phyloP scores from a whole-genome alignment of 1,139 yeast genomes.

The Taphrina wiesneri region DNA sequence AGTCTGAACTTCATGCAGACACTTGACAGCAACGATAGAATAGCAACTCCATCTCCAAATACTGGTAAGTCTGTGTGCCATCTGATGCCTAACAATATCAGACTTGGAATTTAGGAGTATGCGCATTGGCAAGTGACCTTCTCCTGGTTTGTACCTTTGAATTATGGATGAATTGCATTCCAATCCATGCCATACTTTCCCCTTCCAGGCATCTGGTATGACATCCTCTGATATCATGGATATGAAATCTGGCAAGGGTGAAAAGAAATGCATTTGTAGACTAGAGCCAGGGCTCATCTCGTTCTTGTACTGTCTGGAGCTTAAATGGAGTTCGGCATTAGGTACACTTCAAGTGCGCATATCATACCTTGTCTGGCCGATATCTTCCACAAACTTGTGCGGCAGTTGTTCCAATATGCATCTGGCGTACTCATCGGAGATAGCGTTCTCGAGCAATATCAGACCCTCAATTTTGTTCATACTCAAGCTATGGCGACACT shows the following conservation, averaged over 20 bases:
- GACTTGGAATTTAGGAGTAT: not conserved
- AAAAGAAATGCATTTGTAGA: conserved; percentile 25
- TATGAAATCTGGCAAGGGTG: conserved; percentile 26
- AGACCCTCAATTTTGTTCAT: conserved; percentile 8
- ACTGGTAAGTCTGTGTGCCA: conserved; percentile 29
- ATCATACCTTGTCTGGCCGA: not conserved
- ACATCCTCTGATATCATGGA: conserved; percentile 17
- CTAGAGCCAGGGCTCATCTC: not conserved
- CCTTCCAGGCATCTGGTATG: conserved; percentile 25
- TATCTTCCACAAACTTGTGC: not conserved
- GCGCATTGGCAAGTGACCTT: not conserved
- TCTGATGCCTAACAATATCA: conserved; percentile 7
- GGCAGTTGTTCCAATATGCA: conserved; percentile 11
- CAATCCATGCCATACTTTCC: conserved; percentile 15
- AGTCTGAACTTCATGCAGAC: conserved; percentile 15
- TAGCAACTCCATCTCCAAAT: conserved; percentile 32
- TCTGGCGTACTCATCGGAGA: conserved; percentile 13
- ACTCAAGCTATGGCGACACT: not conserved
- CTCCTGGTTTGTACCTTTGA: conserved; percentile 23
- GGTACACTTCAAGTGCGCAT: too few species aligned
- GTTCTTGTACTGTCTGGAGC: not conserved
- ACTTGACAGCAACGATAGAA: conserved; percentile 26
- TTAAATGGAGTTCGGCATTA: too few species aligned
- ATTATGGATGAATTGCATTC: conserved; percentile 23
- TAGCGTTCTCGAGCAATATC: conserved; percentile 14